Conservation (phyloP, 352 stramenopile genomes). For the Pythium coloratum region DNA sequence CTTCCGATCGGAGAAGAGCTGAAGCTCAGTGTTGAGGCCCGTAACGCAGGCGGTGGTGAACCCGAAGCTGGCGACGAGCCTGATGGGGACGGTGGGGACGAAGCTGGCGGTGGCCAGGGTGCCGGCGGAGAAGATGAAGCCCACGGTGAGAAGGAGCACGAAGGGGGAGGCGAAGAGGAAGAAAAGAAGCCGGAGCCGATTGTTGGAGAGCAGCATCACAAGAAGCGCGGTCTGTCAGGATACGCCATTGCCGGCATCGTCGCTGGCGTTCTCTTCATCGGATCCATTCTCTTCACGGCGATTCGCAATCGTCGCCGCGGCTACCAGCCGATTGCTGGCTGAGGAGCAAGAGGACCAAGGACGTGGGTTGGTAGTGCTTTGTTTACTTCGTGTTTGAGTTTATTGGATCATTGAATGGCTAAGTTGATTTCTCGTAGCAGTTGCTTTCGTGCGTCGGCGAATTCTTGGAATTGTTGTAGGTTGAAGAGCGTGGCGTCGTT, state of each 20-base stretch:
- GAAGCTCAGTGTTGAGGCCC: constrained; percentile 37
- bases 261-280: constrained; percentile 42
- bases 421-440: constrained; percentile 1
- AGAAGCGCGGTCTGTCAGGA: constrained; percentile 20
- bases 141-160: constrained; percentile 19
- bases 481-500: background rate
- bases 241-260: constrained; percentile 49
- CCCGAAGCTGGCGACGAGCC: background rate
- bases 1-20: constrained; percentile 52
- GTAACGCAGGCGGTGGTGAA: background rate
- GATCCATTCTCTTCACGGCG: constrained; percentile 40
- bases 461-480: background rate
- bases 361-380: background rate
- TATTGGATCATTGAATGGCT: constrained; percentile 4
- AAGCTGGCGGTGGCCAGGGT: background rate
- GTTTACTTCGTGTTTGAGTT: background rate
- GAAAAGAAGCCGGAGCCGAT: constrained; percentile 20
- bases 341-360: background rate
- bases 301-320: constrained; percentile 42
- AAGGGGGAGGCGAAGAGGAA: constrained; percentile 15
- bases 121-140: background rate
- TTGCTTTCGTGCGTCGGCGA: constrained; percentile 4
- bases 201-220: constrained; percentile 16
- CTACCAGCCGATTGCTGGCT: constrained; percentile 51
- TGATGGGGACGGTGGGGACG: background rate